Evolutionary conservation across 768 basidiomycete species (phyloP).

Genomic region (Phaffia tasmanica): DNA sequence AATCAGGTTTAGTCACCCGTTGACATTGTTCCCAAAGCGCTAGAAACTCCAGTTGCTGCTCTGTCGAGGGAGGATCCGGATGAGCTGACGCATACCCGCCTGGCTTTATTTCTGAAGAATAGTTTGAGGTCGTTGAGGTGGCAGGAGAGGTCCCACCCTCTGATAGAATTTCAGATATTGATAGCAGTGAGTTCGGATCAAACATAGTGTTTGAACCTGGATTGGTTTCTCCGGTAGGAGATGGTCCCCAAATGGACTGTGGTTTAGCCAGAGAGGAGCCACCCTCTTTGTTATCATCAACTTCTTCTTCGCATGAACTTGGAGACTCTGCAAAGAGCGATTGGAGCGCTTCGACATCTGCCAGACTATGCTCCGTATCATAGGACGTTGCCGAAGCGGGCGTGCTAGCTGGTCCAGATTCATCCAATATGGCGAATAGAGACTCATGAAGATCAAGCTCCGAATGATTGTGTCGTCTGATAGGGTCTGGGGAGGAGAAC

Average conservation of each 20-base stretch:
- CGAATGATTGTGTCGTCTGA: too few relatives aligned
- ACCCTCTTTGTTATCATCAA: slow-evolving; percentile 1
- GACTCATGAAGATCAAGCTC: slow-evolving; percentile 1
- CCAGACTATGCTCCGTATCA: neutral
- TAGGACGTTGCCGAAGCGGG: neutral
- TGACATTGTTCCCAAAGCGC: slow-evolving; percentile 12
- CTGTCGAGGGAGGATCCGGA: neutral
- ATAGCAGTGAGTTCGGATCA: neutral
- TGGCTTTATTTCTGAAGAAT: neutral
- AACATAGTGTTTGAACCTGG: neutral
- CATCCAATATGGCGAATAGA: neutral
- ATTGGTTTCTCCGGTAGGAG: neutral
- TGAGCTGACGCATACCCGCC: neutral
- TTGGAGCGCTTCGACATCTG: neutral
- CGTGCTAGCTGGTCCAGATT: slow-evolving; percentile 3
- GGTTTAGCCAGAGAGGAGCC: slow-evolving; percentile 10
- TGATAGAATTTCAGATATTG: neutral
- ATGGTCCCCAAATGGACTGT: slow-evolving; percentile 4
- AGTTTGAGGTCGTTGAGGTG: neutral
- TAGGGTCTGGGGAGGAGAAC: slow-evolving; percentile 10
- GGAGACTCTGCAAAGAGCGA: neutral
- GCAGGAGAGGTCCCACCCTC: neutral
- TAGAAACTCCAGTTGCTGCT: slow-evolving; percentile 11
- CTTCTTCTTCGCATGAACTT: neutral
- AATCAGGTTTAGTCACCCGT: neutral